Base-by-base conservation (phyloP, 345 rosid genomes). In the Boechera stricta region DNA sequence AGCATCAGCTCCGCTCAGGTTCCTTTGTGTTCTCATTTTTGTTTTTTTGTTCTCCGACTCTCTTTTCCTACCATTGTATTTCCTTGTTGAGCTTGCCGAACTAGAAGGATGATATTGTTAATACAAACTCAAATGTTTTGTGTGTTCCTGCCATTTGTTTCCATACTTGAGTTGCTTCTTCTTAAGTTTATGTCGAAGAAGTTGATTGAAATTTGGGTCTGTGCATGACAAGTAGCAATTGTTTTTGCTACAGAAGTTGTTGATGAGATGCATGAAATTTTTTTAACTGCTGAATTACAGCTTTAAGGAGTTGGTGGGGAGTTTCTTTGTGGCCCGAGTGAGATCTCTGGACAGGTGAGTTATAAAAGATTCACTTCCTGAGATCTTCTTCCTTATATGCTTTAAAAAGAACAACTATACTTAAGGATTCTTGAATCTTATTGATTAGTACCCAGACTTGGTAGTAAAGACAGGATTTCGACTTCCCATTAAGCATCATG, bases 241-340 rank as follows among this genome's bases (percentile, higher is more conserved):
- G 62, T 57, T 78, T 42, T 66, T 51, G 66, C 66, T 56, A 47
- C 53, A 58, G 0, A 59, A 58, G 79, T 76, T 76, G 4, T 47
- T 62, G 59, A 78, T 67, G 69, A 79, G 83, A 69, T 73, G 60
- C 58, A 72, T 79, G 68, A 75, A 73, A 2, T 0, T 21, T 75
- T 79, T 71, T 64, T 66, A 57, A 74, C 76, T 81, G 77, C 76
- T 79, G 73, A 77, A 78, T 77, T 69, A 79, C 86, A 83, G 89
- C 84, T 74, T 71, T 74, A 32, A 74, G 77, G 75, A 18, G 78
- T 69, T 72, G 75, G 84, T 58, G 69, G 84, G 80, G 76, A 32
- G 72, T 47, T 69, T 64, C 80, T 72, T 79, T 61, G 81, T 65
- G 79, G 73, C 79, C 71, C 41, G 18, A 54, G 72, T 70, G 79